A percentile compares a stretch with the other conserved stretches of the same genome.
Conservation (phyloP, 192 early-diverging fungal genomes). For the Gonapodya prolifera region DNA sequence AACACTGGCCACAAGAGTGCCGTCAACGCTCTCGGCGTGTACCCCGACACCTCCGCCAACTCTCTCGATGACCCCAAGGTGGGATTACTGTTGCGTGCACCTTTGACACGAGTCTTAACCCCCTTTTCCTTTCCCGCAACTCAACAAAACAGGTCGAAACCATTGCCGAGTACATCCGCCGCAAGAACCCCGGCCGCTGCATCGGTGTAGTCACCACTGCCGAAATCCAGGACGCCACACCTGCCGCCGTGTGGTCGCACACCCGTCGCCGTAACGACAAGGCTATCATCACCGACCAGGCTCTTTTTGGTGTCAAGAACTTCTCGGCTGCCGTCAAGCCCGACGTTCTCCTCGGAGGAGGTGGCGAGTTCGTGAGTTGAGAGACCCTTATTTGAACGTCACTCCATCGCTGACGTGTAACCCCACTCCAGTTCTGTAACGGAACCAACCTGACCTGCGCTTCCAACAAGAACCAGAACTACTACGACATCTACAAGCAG, state of each 20-base stretch:
- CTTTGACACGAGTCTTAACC: too few relatives aligned
- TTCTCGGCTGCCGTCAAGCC: constrained; percentile 25
- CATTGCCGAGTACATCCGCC: constrained; percentile 44
- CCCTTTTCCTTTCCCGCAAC: too few relatives aligned
- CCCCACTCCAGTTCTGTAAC: too few relatives aligned
- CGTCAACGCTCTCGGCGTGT: constrained; percentile 42
- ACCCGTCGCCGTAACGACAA: constrained; percentile 39
- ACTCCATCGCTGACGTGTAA: background rate
- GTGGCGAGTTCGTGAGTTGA: constrained; percentile 35
- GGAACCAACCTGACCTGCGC: constrained; percentile 8
- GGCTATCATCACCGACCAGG: constrained; percentile 41
- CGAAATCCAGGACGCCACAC: constrained; percentile 46
- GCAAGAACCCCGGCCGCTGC: constrained; percentile 19
- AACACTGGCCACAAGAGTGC: constrained; percentile 45
- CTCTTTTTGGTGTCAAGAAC: constrained; percentile 27
- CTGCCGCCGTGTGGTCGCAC: constrained; percentile 46
- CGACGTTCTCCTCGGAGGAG: constrained; percentile 52
- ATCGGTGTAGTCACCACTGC: constrained; percentile 55
- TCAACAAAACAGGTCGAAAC: too few relatives aligned
- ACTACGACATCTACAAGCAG: constrained; percentile 31
- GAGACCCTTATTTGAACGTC: background rate
- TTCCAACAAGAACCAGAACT: constrained; percentile 30
- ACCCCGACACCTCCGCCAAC: constrained; percentile 40
- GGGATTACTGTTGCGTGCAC: too few relatives aligned
- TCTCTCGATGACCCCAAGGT: constrained; percentile 51